A percentile compares a stretch with the other conserved stretches of the same genome.
These are phyloP conservation scores for Fusarium phyllophilum DNA, from an alignment of 2,329 filamentous ascomycete genomes.

Conservation along the genomic window DNA sequence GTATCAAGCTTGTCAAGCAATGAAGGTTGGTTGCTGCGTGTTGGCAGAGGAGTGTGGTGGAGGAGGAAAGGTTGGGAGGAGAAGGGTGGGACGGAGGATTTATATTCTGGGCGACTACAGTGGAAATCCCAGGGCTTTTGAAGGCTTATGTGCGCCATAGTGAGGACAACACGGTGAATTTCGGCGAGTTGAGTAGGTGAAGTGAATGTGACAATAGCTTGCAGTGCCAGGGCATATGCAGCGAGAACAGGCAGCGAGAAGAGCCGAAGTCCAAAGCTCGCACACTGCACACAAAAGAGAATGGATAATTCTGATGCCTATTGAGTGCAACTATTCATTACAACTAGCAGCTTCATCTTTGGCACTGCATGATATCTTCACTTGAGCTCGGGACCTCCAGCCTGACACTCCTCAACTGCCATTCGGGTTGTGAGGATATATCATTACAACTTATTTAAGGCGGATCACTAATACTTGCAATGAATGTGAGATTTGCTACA, in stretches of 20 bases:
- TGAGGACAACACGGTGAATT: background rate
- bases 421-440: background rate
- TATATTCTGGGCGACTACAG: background rate
- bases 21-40: background rate
- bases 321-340: no score
- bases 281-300: background rate
- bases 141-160: background rate
- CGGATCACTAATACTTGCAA: background rate
- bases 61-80: constrained; percentile 14
- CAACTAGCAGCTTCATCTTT: background rate
- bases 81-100: background rate
- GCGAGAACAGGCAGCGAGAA: background rate
- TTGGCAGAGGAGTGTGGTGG: constrained; percentile 1
- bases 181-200: background rate
- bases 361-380: background rate
- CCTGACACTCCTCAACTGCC: background rate
- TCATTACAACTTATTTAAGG: background rate
- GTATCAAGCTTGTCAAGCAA: background rate
- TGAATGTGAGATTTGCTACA: background rate
- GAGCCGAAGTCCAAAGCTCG: background rate
- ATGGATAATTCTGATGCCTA: no score
- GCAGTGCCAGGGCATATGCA: constrained; percentile 10
- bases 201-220: background rate
- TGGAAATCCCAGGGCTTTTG: background rate
- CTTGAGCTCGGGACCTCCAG: background rate